These are phyloP conservation scores for Suhomyces maxii DNA, from an alignment of 1,139 yeast species.

Conservation along the genomic window DNA sequence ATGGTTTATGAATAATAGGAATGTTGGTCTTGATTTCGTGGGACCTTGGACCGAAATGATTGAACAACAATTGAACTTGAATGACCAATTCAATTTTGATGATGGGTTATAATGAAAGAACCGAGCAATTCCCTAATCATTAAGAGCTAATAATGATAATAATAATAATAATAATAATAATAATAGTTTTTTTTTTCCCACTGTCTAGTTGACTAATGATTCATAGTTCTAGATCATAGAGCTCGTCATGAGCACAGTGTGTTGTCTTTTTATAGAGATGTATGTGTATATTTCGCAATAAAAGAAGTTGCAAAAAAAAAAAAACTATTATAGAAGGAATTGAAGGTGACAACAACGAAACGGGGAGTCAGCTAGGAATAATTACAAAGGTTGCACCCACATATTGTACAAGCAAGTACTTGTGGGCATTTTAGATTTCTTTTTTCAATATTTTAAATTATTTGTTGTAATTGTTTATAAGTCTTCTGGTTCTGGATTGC, in stretches of 20 bases:
- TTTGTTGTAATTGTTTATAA: too few relatives aligned
- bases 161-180: too few relatives aligned
- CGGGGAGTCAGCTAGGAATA: too few relatives aligned
- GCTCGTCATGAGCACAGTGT: neutral
- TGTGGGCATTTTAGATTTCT: too few relatives aligned
- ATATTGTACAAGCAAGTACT: too few relatives aligned
- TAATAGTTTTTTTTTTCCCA: neutral
- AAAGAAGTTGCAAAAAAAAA: neutral
- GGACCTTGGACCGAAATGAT: constrained; percentile 89
- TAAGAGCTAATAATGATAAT: too few relatives aligned
- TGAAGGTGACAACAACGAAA: too few relatives aligned
- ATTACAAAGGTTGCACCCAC: too few relatives aligned
- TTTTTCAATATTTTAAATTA: too few relatives aligned
- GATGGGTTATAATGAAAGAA: constrained; percentile 16
- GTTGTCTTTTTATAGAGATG: neutral
- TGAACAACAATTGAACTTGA: constrained; percentile 56
- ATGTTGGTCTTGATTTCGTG: constrained; percentile 79
- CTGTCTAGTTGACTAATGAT: neutral
- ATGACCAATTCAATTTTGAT: constrained; percentile 37
- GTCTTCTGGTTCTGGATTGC: too few relatives aligned
- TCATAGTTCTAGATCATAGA: neutral
- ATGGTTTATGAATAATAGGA: constrained; percentile 67
- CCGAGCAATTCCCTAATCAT: too few relatives aligned
- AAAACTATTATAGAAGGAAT: neutral
- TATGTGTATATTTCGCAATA: neutral